Base-by-base conservation (phyloP, 768 basidiomycete genomes). In the Collybia mongolica region DNA sequence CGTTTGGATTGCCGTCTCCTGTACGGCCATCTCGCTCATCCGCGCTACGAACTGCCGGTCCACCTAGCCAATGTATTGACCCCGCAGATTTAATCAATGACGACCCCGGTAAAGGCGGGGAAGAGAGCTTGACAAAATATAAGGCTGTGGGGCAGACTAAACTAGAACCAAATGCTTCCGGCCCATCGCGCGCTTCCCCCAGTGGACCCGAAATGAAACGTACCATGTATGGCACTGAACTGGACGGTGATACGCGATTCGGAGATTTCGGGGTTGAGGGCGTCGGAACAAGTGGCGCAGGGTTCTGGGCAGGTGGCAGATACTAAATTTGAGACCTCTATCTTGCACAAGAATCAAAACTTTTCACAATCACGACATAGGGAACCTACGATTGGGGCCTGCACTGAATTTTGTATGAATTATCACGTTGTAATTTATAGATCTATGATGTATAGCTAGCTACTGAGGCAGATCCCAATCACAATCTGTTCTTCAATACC, bases 141-240 rank as follows among this genome's bases (percentile, higher is more conserved):
- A 60, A 76, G 45, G 77, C 73, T 5, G 68, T 72, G 23, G 63
- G 75, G 29, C 77, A 72, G n/a, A 58, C 77, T 58, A 71, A 68
- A 8, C 63, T 66, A 15, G 61, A 74, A 46, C 69, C 69, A 48
- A 69, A 61, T 20, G 57, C 55, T 18, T 55, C 64, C 24, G 60
- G 61, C 22, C 54, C 63, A 47, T 24, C 52, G 17, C 53, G 44
- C 19, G 23, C 58, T 46, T 37, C 48, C 17, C 46, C 51, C n/a
- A 69, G 68, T 22, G 72, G 64, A 14, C 73, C 73, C 20, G 72
- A 75, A 3, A 73, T 77, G 55, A 81, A 79, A 60, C 79, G 83
- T 52, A 91, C 89, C 5, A 88, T 91, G 84, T 91, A 90, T 64
- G 89, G 89, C 6, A 91, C 89, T 0, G 89, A 91, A 66, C 68